These are phyloP conservation scores for Articulospora tetracladia DNA, from an alignment of 495 filamentous ascomycete genomes.

Conservation along the genomic window DNA sequence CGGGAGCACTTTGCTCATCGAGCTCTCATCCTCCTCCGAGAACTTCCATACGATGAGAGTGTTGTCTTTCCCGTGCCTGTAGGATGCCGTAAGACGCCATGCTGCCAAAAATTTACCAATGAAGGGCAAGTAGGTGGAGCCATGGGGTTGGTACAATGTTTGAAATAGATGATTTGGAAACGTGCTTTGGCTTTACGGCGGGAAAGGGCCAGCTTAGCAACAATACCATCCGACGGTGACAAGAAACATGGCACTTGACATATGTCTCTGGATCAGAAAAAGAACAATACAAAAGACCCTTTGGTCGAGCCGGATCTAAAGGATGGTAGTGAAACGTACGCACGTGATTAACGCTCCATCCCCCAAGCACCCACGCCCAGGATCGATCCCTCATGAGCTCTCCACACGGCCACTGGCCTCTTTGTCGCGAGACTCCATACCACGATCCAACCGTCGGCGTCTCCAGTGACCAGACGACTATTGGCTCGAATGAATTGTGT, in stretches of 20 bases:
- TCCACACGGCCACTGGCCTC: conserved; percentile 82
- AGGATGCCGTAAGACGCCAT: conserved; percentile 2
- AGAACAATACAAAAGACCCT: not conserved
- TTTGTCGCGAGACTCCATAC: conserved; percentile 82
- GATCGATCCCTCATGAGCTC: conserved; percentile 74
- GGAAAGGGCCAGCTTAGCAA: not conserved
- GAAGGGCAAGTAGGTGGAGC: not conserved
- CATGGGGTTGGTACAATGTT: no score
- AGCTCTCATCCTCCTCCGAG: conserved; percentile 52
- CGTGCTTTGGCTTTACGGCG: not conserved
- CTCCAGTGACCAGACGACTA: conserved; percentile 75
- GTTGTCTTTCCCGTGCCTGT: conserved; percentile 86
- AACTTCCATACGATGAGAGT: conserved; percentile 84
- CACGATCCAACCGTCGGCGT: conserved; percentile 86
- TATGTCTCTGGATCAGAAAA: not conserved
- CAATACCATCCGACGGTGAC: not conserved
- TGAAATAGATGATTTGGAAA: not conserved
- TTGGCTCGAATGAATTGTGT: conserved; percentile 70
- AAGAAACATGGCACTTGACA: not conserved
- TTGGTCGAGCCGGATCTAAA: not conserved
- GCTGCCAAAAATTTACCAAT: not conserved
- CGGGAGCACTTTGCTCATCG: conserved; percentile 67
- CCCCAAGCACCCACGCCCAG: conserved; percentile 71
- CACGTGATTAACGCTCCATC: conserved; percentile 69
- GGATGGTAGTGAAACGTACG: not conserved